phyloP scores from a whole-genome alignment of 1,284 basidiomycete genomes.

The Rugosomyces carneus region DNA sequence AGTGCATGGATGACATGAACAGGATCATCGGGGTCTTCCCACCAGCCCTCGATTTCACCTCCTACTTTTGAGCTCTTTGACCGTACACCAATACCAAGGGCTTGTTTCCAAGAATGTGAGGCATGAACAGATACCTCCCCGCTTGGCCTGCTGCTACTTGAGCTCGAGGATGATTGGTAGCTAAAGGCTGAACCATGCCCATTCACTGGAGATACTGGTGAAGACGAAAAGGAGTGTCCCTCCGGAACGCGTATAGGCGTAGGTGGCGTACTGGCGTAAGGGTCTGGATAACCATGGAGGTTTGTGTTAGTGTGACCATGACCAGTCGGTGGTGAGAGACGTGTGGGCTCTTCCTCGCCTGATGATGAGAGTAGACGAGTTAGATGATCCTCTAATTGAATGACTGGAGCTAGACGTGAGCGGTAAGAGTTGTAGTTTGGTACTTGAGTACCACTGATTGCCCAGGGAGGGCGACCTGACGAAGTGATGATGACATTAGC shows the following conservation, averaged over 20 bases:
- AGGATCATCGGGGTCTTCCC: constrained; percentile 77
- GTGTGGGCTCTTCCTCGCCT: constrained; percentile 55
- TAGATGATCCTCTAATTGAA: constrained; percentile 61
- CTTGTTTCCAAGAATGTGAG: constrained; percentile 68
- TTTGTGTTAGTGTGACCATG: constrained; percentile 20
- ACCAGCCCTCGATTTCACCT: constrained; percentile 71
- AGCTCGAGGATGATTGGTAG: constrained; percentile 21
- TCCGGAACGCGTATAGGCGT: constrained; percentile 43
- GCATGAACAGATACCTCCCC: constrained; percentile 59
- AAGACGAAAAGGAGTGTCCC: constrained; percentile 28
- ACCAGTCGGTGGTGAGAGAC: constrained; percentile 29
- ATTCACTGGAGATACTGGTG: constrained; percentile 26
- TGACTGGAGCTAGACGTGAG: constrained; percentile 54
- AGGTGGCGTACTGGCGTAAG: constrained; percentile 29
- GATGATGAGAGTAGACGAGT: constrained; percentile 56
- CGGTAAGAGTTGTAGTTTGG: constrained; percentile 58
- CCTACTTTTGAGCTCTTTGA: constrained; percentile 61
- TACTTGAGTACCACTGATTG: constrained; percentile 41
- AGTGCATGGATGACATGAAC: constrained; percentile 63
- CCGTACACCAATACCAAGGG: constrained; percentile 52
- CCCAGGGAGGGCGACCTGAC: constrained; percentile 38
- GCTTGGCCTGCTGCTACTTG: constrained; percentile 30
- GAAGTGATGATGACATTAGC: constrained; percentile 45
- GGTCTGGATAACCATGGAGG: constrained; percentile 18
- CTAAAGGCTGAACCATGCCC: constrained; percentile 18